A percentile compares a stretch with the other conserved stretches of the same genome.
Evolutionary conservation across 169 alveolate species (phyloP).

Genomic region (Neospora caninum): DNA sequence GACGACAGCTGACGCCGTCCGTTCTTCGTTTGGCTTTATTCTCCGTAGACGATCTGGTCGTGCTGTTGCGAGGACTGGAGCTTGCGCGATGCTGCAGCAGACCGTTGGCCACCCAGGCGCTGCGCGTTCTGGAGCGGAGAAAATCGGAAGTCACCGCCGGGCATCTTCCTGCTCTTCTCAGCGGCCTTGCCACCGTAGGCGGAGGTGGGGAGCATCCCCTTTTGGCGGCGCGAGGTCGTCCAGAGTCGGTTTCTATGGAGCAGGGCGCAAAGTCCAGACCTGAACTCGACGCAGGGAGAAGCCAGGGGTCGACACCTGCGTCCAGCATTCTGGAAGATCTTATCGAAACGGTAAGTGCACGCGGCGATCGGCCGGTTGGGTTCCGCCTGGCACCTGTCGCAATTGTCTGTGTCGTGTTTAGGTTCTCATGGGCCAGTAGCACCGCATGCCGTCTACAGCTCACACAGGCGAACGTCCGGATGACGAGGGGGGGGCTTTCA

Average conservation of each 20-base stretch:
- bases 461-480: too few species aligned
- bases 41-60: slow-evolving; percentile 27
- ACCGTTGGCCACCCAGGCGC: not conserved
- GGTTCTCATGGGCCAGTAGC: too few species aligned
- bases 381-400: too few species aligned
- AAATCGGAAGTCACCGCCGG: not conserved
- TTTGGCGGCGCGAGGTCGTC: not conserved
- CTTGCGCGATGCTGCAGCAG: slow-evolving; percentile 32
- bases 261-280: not conserved
- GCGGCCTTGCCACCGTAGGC: not conserved
- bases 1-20: not conserved
- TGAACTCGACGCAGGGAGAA: not conserved
- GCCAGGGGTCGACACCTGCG: too few species aligned
- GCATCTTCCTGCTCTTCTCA: slow-evolving; percentile 32
- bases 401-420: too few species aligned
- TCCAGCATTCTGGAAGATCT: too few species aligned
- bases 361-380: too few species aligned
- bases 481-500: too few species aligned
- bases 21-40: not conserved
- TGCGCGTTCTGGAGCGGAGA: not conserved
- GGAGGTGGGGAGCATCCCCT: not conserved
- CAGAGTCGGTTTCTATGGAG: not conserved
- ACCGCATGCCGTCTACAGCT: too few species aligned
- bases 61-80: slow-evolving; percentile 26
- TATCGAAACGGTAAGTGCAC: too few species aligned